Evolutionary conservation across 176 grass and related monocot species (phyloP).

Genomic region (Puccinellia tenuiflora): DNA sequence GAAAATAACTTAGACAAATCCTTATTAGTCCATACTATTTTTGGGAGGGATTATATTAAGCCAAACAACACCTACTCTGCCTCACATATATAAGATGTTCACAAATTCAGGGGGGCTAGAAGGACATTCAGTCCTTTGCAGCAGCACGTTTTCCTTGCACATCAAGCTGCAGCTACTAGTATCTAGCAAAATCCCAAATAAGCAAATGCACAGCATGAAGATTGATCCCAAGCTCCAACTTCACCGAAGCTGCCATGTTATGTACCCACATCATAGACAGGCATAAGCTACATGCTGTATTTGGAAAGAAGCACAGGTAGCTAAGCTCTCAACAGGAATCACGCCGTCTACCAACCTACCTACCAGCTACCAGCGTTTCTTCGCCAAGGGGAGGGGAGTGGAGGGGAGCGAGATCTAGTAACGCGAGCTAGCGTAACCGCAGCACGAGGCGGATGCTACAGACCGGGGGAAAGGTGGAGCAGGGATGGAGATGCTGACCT

Average conservation of each 20-base stretch:
- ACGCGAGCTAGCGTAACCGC: neutral
- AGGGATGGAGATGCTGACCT: constrained; percentile 22
- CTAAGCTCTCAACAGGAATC: neutral
- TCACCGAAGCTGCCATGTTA: neutral
- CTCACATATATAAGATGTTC: neutral
- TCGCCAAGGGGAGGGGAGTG: neutral
- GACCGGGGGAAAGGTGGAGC: neutral
- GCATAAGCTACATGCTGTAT: neutral
- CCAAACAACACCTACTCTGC: neutral
- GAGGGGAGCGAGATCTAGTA: constrained; percentile 9
- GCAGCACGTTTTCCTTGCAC: neutral
- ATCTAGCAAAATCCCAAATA: neutral
- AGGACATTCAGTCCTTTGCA: neutral
- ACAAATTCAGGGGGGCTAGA: neutral
- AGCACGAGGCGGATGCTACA: neutral
- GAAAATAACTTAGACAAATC: neutral
- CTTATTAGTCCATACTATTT: neutral
- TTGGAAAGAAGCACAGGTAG: neutral
- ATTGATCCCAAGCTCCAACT: neutral
- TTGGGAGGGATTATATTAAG: neutral
- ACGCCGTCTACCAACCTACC: too few relatives aligned
- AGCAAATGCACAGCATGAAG: neutral
- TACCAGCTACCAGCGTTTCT: neutral
- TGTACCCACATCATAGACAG: neutral
- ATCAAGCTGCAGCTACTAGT: neutral